A percentile compares a stretch with the other conserved stretches of the same genome.
These are phyloP conservation scores for Rutstroemia sydowiana DNA, from an alignment of 2,329 filamentous ascomycete species.

Conservation along the genomic window DNA sequence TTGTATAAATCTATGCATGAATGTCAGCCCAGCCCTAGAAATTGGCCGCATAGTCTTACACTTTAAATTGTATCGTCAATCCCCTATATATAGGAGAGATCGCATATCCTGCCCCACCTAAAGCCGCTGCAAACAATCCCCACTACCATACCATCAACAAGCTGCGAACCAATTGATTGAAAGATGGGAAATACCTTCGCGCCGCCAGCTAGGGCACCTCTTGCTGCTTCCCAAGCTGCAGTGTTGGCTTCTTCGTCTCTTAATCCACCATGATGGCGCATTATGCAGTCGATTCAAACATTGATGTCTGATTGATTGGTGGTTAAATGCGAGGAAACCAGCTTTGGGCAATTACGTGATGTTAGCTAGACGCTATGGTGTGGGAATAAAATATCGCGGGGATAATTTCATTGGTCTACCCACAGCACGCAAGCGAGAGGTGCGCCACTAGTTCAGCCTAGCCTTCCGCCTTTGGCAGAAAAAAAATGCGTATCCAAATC, in stretches of 20 bases:
- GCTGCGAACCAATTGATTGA: not conserved
- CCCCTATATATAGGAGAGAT: constrained; percentile 66
- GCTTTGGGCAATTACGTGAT: not conserved
- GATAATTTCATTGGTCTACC: not conserved
- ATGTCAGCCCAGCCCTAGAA: not conserved
- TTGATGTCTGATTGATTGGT: constrained; percentile 7
- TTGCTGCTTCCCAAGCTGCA: constrained; percentile 64
- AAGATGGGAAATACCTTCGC: constrained; percentile 43
- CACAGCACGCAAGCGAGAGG: not conserved
- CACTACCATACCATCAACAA: constrained; percentile 39
- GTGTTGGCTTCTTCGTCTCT: constrained; percentile 59
- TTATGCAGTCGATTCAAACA: constrained; percentile 19
- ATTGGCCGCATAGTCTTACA: constrained; percentile 41
- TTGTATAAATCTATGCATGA: constrained; percentile 59
- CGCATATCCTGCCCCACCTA: constrained; percentile 54
- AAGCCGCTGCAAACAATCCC: constrained; percentile 57
- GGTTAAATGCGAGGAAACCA: constrained; percentile 1
- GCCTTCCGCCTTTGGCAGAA: constrained; percentile 5
- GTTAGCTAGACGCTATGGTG: not conserved
- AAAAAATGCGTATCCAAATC: constrained; percentile 10
- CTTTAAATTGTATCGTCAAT: constrained; percentile 69
- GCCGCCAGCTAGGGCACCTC: constrained; percentile 60
- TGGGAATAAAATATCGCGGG: not conserved
- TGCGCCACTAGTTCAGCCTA: not conserved
- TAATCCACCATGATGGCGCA: constrained; percentile 49